Base-by-base conservation (phyloP, 2,329 filamentous ascomycete species). In the Elsinoe ampelina region DNA sequence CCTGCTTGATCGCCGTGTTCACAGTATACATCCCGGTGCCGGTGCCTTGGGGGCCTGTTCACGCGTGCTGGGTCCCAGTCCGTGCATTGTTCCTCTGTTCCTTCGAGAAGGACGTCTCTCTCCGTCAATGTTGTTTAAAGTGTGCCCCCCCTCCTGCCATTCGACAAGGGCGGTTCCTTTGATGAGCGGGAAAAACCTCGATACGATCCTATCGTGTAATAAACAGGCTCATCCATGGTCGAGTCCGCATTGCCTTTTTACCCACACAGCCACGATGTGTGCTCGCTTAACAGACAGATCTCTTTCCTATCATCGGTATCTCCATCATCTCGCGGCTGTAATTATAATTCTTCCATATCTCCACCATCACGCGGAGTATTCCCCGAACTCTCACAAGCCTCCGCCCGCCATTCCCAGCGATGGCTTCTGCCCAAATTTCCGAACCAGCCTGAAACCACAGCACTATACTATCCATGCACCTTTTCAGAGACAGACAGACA, bases 1-100 rank as follows among this genome's bases (percentile, higher is more conserved):
- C 30, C 48, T 52, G 48, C 48, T n/a, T 52, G 48, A 52, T 52
- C 48, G 48, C 38, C 48, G 15, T 52, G 48, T 26, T 35, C 48
- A 34, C 32, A 34, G 41, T 22, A 2, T 3, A 30, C 17, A 6
- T 2, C 26, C 26, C 8, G 7, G 3, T 30, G 26, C 26, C 26
- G 26, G 26, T 30, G 26, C 26, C 41, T 15, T 22, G 41, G 15
- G 15, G 41, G 15, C 41, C 19, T 45, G 41, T 45, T 35, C 34
- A 35, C 32, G 48, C 48, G 32, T 50, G 26, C 22, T 34, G 26
- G 26, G 26, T 15, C 43, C 45, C n/a, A 34, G 45, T 35, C 45
- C 30, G 45, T 50, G 45, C 45, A 50, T 50, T 26, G 13, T 17
- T 50, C 45, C 45, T 50, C 12, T 22, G 15, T n/a, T 52, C 48